Conservation (phyloP, 108 stramenopile species). For the Skeletonema grethae region DNA sequence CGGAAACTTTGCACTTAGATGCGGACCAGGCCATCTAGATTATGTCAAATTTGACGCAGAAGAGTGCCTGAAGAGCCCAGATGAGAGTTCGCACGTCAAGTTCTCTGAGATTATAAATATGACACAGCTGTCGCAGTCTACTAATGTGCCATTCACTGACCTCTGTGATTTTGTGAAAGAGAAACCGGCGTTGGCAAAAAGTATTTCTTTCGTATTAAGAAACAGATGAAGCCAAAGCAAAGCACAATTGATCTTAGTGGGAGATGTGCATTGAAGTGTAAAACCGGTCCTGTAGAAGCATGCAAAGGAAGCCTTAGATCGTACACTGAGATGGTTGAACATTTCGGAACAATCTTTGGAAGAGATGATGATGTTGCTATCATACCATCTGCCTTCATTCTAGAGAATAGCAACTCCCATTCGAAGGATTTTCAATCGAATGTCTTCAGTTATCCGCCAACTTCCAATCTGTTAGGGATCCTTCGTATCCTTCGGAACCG, state of each 20-base stretch:
- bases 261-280: background rate
- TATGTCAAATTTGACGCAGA: background rate
- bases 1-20: background rate
- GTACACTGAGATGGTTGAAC: background rate
- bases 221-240: background rate
- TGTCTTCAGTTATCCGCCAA: background rate
- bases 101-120: background rate
- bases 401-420: background rate
- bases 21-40: constrained; percentile 1
- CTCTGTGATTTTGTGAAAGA: background rate
- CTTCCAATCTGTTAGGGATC: background rate
- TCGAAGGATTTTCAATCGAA: background rate
- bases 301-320: too few species aligned
- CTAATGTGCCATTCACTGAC: background rate
- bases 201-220: background rate
- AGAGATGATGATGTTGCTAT: background rate
- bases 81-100: background rate
- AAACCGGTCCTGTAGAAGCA: too few species aligned
- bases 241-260: background rate
- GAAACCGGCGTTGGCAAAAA: background rate
- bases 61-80: background rate
- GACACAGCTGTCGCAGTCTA: background rate
- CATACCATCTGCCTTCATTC: background rate
- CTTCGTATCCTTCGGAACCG: background rate
- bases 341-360: background rate